Conservation (phyloP, 345 rosid genomes). For the Boechera divaricarpa region DNA sequence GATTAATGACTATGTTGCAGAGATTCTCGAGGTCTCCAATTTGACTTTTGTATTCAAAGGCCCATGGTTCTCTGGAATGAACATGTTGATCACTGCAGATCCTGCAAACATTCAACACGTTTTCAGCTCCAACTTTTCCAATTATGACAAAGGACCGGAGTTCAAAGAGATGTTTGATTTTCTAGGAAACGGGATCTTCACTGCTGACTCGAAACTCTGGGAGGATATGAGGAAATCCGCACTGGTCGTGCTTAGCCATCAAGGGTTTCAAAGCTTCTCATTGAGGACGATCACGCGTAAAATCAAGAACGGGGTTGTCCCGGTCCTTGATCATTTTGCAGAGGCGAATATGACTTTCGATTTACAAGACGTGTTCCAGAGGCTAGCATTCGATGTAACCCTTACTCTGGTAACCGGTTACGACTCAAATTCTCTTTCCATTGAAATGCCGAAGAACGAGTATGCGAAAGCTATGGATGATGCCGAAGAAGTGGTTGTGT, state of each 20-base stretch:
- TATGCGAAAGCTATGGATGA: conserved; percentile 50
- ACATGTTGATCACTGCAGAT: conserved; percentile 42
- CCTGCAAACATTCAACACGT: conserved; percentile 47
- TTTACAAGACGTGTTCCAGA: conserved; percentile 52
- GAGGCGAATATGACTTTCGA: conserved; percentile 39
- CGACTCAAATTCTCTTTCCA: conserved; percentile 46
- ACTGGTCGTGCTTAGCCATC: conserved; percentile 37
- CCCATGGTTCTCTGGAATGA: conserved; percentile 42
- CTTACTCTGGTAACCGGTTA: conserved; percentile 49
- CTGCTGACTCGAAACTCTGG: conserved; percentile 49
- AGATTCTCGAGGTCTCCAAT: conserved; percentile 33
- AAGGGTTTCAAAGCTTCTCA: conserved; percentile 39
- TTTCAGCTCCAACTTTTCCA: conserved; percentile 43
- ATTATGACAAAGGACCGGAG: conserved; percentile 45
- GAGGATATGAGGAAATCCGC: conserved; percentile 42
- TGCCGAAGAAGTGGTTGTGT: conserved; percentile 43
- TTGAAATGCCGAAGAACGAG: conserved; percentile 40
- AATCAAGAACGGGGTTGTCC: conserved; percentile 38
- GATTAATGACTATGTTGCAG: conserved; percentile 34
- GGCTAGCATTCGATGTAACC: conserved; percentile 54
- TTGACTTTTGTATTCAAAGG: conserved; percentile 44
- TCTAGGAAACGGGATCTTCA: conserved; percentile 49
- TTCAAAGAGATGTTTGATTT: conserved; percentile 47
- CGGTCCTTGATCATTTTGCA: conserved; percentile 45
- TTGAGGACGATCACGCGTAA: conserved; percentile 21